Conservation (phyloP, 768 basidiomycete species). For the Suillus luteus region DNA sequence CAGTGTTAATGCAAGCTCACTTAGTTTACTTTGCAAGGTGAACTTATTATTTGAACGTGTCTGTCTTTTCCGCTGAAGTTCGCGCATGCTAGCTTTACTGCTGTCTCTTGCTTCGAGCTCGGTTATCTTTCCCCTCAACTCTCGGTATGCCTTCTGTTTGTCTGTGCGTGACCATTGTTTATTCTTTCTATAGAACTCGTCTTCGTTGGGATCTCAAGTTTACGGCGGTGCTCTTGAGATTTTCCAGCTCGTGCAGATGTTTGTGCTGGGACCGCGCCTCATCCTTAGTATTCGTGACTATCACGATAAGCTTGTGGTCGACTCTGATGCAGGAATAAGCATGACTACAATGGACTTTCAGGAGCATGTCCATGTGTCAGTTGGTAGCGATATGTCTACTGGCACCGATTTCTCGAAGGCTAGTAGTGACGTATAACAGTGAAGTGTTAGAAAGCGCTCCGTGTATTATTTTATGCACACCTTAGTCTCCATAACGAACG, state of each 20-base stretch:
- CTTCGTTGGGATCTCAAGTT: background rate
- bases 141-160: background rate
- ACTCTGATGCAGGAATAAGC: background rate
- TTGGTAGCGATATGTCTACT: background rate
- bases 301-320: background rate
- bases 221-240: background rate
- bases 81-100: background rate
- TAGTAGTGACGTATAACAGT: too few species aligned
- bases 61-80: background rate
- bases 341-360: background rate
- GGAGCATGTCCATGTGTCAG: background rate
- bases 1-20: background rate
- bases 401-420: too few species aligned
- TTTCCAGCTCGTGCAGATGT: background rate
- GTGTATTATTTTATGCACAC: too few species aligned
- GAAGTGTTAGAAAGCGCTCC: too few species aligned
- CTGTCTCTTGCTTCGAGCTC: background rate
- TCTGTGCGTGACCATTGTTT: too few species aligned
- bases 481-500: too few species aligned
- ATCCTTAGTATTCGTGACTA: background rate
- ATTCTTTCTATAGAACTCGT: too few species aligned
- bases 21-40: background rate
- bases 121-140: background rate
- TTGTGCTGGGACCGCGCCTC: background rate
- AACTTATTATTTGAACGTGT: background rate